Evolutionary conservation across 192 early-diverging fungal species (phyloP), one percentile per base, ranked within the genome.

Genomic region (Paraglomus occultum): DNA sequence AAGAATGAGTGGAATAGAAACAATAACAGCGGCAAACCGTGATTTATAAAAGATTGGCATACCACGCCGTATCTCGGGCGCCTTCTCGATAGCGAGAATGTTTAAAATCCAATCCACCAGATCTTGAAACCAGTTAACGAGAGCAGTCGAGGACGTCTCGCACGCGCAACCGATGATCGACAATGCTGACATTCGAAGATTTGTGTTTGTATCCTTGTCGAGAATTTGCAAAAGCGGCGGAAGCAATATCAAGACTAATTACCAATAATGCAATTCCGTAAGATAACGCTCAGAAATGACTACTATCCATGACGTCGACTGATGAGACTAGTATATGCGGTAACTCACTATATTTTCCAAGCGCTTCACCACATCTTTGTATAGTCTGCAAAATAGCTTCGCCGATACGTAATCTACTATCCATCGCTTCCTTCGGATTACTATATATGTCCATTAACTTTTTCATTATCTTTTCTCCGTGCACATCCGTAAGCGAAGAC

Each of bases 341-440:
- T 15, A 39, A 70, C 55, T 51, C 8, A 70, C 67, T 70, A 69
- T 94, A 95, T 72, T 91, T 90, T 6, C 83, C 84, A n/a, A 95
- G 84, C 15, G 86, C 90, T 49, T 85, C 80, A 0, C 96, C 96
- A 60, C 85, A 84, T 0, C 94, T 82, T 71, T 91, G 90, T 7
- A 94, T 86, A 2, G 90, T 95, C 76, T 95, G 92, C 51, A 92
- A 73, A 10, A 96, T 81, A 10, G 92, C 92, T 74, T 98, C 95
- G 9, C 96, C 96, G 1, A 94, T 72, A 1, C 94, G 87, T 51
- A 95, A 70, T 14, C 90, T 81, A 47, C 88, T 84, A 67, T 96
- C 94, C 23, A 92, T 18, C 1, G 71, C 69, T 39, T 80, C 57
- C 0, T 73, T 68, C 20, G 57, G 64, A 17, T 76, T 80, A 8